A percentile compares a stretch with the other conserved stretches of the same genome.
phyloP scores from a whole-genome alignment of 192 early-diverging fungal genomes.

The Backusella morwellensis region DNA sequence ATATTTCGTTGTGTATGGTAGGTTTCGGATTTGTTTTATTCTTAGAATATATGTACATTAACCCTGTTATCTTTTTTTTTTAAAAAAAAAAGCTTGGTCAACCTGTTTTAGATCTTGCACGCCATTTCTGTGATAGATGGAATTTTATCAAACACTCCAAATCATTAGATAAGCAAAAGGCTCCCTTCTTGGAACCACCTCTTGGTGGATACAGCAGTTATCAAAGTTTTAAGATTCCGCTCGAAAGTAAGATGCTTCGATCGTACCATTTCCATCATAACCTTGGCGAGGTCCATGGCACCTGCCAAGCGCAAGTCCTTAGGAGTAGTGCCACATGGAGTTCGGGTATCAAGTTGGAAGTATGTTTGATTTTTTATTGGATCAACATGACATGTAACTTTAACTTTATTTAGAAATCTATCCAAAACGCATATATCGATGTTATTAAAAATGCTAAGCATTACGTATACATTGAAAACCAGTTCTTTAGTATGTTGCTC shows the following conservation, averaged over 20 bases:
- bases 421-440: conserved; percentile 75
- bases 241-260: conserved; percentile 45
- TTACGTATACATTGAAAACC: conserved; percentile 90
- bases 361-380: conserved; percentile 16
- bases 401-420: conserved; percentile 49
- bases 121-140: conserved; percentile 86
- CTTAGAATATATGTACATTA: too few relatives aligned
- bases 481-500: conserved; percentile 72
- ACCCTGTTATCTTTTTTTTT: background rate
- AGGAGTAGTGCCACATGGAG: conserved; percentile 69
- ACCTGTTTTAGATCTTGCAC: conserved; percentile 75
- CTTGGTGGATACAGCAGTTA: conserved; percentile 19
- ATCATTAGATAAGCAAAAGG: conserved; percentile 51
- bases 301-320: conserved; percentile 61
- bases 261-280: conserved; percentile 45
- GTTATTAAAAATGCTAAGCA: conserved; percentile 72
- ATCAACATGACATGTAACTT: background rate
- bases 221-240: conserved; percentile 34
- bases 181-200: conserved; percentile 64
- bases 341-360: conserved; percentile 60
- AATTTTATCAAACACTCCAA: conserved; percentile 80
- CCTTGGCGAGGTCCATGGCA: conserved; percentile 52
- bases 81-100: conserved; percentile 47
- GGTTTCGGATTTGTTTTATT: background rate
- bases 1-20: conserved; percentile 71